A percentile compares a stretch with the other conserved stretches of the same genome.
phyloP scores from a whole-genome alignment of 2,329 filamentous ascomycete species.

The Fusarium veterinarium region DNA sequence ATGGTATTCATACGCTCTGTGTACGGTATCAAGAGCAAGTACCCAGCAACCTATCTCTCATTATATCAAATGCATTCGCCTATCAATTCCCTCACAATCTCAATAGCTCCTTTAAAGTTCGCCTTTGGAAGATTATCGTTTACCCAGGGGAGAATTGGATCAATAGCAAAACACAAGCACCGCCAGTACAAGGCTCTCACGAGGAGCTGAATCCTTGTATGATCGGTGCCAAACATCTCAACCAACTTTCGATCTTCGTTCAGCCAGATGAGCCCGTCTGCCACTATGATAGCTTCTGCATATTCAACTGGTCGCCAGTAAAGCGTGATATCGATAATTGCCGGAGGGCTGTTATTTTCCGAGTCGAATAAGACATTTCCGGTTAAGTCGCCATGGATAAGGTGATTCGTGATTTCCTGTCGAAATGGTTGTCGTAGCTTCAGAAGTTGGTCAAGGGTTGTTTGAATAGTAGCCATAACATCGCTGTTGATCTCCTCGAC shows the following conservation, averaged over 20 bases:
- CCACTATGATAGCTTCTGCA: conserved; percentile 14
- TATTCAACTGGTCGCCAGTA: conserved; percentile 16
- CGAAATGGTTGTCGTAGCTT: not conserved
- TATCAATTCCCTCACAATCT: not conserved
- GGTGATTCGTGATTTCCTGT: not conserved
- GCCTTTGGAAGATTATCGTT: not conserved
- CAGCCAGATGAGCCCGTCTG: conserved; percentile 10
- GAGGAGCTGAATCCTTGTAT: not conserved
- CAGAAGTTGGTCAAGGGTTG: not conserved
- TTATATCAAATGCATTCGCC: not conserved
- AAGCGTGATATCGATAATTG: conserved; percentile 16
- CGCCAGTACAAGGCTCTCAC: conserved; percentile 20
- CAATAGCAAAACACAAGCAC: conserved; percentile 21
- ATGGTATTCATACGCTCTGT: accelerated
- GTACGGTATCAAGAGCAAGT: too few relatives aligned
- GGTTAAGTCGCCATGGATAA: conserved; percentile 16
- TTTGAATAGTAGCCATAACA: not conserved
- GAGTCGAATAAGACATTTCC: conserved; percentile 10
- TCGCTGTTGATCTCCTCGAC: not conserved
- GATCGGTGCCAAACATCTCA: not conserved
- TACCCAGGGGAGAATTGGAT: conserved; percentile 11
- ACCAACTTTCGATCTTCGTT: not conserved
- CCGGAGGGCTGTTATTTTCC: not conserved
- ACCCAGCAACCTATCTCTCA: too few relatives aligned
- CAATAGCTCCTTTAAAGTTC: not conserved